Evolutionary conservation across 2,329 filamentous ascomycete genomes (phyloP), one percentile per base, ranked within the genome.

Genomic region (Aspergillus pseudonomiae): DNA sequence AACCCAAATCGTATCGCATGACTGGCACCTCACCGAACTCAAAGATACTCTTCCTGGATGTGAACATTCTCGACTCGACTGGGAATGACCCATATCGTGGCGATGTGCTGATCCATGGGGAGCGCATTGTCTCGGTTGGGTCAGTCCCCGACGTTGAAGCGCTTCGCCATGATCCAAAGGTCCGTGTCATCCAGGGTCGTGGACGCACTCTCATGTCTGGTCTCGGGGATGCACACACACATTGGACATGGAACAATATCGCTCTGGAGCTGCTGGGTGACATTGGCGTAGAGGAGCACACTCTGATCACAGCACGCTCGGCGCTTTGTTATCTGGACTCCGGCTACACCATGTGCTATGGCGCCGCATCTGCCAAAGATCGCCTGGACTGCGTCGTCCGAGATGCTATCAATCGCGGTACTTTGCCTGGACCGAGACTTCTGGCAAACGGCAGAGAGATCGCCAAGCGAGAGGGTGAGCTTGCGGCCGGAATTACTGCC

Each of bases 381-480:
- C 72, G 81, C 12, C 72, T 83, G 0, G 83, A 84, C 63, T 67
- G 80, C 16, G 83, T 83, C 2, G 77, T 84, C 50, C 72, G 82
- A 34, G 77, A 84, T 66, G 81, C 79, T 0, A 84, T 85, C 65
- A 84, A 84, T 39, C 75, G 76, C 1, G 83, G 82, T 0, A 73
- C 80, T 58, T 78, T 84, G 6, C 80, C 82, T 1, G 83, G 82
- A 1, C 83, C 82, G 3, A 73, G 82, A 19, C 82, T 77, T 59
- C 74, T 84, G 0, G 81, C 82, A 1, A 85, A 84, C 66, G 80
- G 78, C 0, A 78, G 81, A 63, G 83, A 85, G 67, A 83, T 85
- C 59, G 80, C 81, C 2, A 70, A 74, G 6, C 71, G 72, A 21
- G 80, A 79, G 60, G 83, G 82, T 0, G 82, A 82, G 14, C 71